phyloP scores from a whole-genome alignment of 2,329 filamentous ascomycete genomes.

The Aspergillus fumigatus region DNA sequence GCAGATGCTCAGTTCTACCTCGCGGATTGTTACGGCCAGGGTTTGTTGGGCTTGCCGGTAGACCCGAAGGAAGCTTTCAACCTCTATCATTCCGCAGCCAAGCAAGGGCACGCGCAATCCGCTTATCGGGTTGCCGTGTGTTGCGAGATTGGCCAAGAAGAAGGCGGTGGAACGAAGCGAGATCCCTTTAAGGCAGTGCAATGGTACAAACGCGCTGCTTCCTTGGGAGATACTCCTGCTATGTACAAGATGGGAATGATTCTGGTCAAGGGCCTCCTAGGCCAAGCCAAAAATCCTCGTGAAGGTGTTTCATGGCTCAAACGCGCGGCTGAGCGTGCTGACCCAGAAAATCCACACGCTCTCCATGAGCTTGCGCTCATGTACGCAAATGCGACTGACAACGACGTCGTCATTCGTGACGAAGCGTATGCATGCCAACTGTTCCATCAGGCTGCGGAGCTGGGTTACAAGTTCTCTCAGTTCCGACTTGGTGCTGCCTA shows the following conservation, averaged over 20 bases:
- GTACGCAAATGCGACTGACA: constrained; percentile 53
- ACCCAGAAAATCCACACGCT: constrained; percentile 87
- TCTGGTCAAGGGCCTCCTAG: constrained; percentile 84
- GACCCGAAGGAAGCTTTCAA: constrained; percentile 92
- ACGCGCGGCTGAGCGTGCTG: constrained; percentile 81
- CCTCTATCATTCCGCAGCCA: constrained; percentile 90
- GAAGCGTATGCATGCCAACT: constrained; percentile 75
- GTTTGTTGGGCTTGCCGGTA: constrained; percentile 69
- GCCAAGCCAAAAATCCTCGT: constrained; percentile 72
- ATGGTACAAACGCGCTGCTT: constrained; percentile 94
- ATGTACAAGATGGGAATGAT: constrained; percentile 99
- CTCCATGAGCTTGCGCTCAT: constrained; percentile 76
- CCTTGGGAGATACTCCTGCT: constrained; percentile 82
- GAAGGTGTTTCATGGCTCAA: constrained; percentile 93
- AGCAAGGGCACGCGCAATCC: constrained; percentile 76
- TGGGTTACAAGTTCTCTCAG: constrained; percentile 94
- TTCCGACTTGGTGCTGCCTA: constrained; percentile 82
- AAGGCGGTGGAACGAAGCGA: constrained; percentile 85
- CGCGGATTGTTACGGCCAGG: constrained; percentile 83
- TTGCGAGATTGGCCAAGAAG: constrained; percentile 92
- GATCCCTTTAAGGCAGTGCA: constrained; percentile 93
- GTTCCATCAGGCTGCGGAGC: constrained; percentile 77
- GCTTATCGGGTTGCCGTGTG: constrained; percentile 95
- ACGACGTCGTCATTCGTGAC: constrained; percentile 73
- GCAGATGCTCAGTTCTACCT: constrained; percentile 89